A percentile compares a stretch with the other conserved stretches of the same genome.
These are phyloP conservation scores for Chloromonas sp. DNA, from an alignment of 163 green algal species.

Conservation along the genomic window DNA sequence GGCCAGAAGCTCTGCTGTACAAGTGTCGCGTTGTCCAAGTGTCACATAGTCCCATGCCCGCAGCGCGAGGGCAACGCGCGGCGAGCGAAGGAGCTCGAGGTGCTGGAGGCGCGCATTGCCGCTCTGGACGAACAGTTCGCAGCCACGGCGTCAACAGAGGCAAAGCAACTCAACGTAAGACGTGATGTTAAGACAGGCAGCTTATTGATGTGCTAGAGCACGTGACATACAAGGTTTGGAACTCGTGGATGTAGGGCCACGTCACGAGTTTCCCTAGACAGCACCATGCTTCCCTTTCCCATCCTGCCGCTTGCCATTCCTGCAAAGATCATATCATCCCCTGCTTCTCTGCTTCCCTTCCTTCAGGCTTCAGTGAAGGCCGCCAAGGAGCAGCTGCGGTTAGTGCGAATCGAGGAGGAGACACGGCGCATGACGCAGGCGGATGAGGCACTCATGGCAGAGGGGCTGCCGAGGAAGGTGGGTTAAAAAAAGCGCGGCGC, in stretches of 20 bases:
- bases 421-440: neutral
- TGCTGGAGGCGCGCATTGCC: conserved; percentile 26
- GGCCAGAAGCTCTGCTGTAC: too few relatives aligned
- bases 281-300: too few relatives aligned
- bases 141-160: conserved; percentile 1
- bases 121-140: conserved; percentile 24
- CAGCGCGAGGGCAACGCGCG: conserved; percentile 13
- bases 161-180: conserved; percentile 24
- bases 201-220: too few relatives aligned
- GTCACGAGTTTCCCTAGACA: too few relatives aligned
- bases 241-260: too few relatives aligned
- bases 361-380: conserved; percentile 28
- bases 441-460: neutral
- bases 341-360: too few relatives aligned
- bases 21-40: too few relatives aligned
- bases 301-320: too few relatives aligned
- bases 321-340: too few relatives aligned
- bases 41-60: too few relatives aligned
- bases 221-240: too few relatives aligned
- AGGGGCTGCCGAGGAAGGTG: neutral
- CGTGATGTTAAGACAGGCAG: too few relatives aligned
- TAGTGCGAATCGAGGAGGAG: neutral
- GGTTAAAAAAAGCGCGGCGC: neutral
- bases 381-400: conserved; percentile 16
- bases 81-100: conserved; percentile 15